phyloP scores from a whole-genome alignment of 192 early-diverging fungal species.

The Haplosporangium gracile region DNA sequence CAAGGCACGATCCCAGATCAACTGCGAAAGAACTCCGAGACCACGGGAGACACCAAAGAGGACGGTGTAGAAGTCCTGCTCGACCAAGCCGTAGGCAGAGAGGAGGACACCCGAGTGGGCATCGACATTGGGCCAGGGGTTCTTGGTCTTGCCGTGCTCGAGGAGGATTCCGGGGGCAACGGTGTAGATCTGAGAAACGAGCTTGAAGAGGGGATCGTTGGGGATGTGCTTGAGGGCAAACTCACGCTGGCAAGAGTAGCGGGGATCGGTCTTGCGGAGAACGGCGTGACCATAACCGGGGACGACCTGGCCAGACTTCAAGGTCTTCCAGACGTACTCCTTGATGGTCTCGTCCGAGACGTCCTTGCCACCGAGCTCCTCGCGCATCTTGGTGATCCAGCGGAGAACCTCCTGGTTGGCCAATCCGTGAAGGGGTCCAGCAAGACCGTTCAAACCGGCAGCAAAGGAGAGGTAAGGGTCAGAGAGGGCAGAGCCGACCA shows the following conservation, averaged over 20 bases:
- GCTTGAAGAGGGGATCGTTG: constrained; percentile 95
- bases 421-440: constrained; percentile 99
- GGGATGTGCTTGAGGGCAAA: constrained; percentile 99
- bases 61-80: constrained; percentile 99
- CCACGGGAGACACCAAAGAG: constrained; percentile 99
- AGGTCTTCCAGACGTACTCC: constrained; percentile 96
- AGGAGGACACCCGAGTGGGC: constrained; percentile 98
- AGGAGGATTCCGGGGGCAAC: constrained; percentile 95
- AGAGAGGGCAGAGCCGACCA: constrained; percentile 97
- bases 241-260: constrained; percentile 98
- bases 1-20: constrained; percentile 98
- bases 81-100: constrained; percentile 94
- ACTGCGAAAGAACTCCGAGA: constrained; percentile 93
- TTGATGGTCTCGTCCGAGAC: constrained; percentile 95
- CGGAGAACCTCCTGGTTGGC: constrained; percentile 99
- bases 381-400: constrained; percentile 95
- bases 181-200: constrained; percentile 95
- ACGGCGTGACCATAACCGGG: constrained; percentile 99
- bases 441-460: constrained; percentile 96
- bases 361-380: constrained; percentile 84
- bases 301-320: constrained; percentile 96
- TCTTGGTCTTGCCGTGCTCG: constrained; percentile 99
- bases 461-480: constrained; percentile 99
- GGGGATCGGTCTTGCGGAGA: constrained; percentile 92
- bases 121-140: constrained; percentile 99